Percentiles rank a stretch among this genome's conserved stretches.
Evolutionary conservation across 805 yeast species (phyloP).

Genomic region (Candida coquimbonensis): DNA sequence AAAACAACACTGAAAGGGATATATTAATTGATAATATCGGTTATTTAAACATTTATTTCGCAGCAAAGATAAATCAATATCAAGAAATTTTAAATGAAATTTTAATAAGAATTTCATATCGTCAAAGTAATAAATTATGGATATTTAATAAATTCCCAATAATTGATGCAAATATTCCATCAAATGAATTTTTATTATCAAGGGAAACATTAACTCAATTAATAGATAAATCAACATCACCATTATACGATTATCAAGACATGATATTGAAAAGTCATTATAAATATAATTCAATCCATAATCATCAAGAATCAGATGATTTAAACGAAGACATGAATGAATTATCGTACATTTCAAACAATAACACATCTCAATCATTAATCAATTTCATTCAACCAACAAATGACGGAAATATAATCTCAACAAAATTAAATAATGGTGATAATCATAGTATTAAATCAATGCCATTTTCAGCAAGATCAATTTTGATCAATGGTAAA

Average conservation of each 20-base stretch:
- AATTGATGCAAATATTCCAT: slow-evolving; percentile 1
- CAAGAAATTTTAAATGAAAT: slow-evolving; percentile 9
- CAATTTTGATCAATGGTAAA: slow-evolving; percentile 16
- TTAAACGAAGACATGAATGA: slow-evolving; percentile 1
- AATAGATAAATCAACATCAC: slow-evolving; percentile 1
- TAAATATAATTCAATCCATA: slow-evolving; percentile 8
- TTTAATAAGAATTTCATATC: slow-evolving; percentile 16
- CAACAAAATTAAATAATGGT: neutral
- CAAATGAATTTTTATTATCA: slow-evolving; percentile 3
- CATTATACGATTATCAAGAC: slow-evolving; percentile 11
- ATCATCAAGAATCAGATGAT: neutral
- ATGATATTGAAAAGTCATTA: slow-evolving; percentile 17
- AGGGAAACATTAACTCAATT: slow-evolving; percentile 6
- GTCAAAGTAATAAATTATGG: slow-evolving; percentile 16
- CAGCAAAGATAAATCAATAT: slow-evolving; percentile 7
- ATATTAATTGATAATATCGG: slow-evolving; percentile 19
- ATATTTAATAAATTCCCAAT: slow-evolving; percentile 9
- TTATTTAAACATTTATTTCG: slow-evolving; percentile 9
- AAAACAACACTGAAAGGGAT: neutral
- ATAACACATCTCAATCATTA: slow-evolving; percentile 11
- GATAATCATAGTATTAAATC: slow-evolving; percentile 21
- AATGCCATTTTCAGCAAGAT: slow-evolving; percentile 23
- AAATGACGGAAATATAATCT: neutral
- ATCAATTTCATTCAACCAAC: slow-evolving; percentile 13
- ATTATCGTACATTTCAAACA: slow-evolving; percentile 11